phyloP scores from a whole-genome alignment of 495 filamentous ascomycete genomes.

The Annulohypoxylon moriforme region DNA sequence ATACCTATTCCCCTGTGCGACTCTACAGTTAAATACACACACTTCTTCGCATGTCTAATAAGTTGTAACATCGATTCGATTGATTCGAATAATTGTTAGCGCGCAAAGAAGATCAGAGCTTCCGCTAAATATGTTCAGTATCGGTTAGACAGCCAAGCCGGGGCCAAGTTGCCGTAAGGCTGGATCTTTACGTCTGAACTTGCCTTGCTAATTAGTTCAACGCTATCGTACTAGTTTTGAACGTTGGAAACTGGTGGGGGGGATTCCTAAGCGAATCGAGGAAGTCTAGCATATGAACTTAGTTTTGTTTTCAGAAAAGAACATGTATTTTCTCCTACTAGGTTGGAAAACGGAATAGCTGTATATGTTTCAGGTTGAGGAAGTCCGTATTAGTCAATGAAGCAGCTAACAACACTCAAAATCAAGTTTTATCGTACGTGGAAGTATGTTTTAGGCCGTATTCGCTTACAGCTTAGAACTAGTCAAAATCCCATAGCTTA shows the following conservation, averaged over 20 bases:
- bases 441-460: not conserved
- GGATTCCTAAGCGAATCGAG: not conserved
- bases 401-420: not conserved
- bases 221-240: not conserved
- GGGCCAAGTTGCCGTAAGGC: not conserved
- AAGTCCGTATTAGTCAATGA: not conserved
- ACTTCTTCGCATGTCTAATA: too few species aligned
- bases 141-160: constrained; percentile 2
- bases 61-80: not conserved
- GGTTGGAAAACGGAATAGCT: not conserved
- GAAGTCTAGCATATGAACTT: not conserved
- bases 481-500: not conserved
- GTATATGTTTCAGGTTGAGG: not conserved
- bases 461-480: not conserved
- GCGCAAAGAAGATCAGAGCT: not conserved
- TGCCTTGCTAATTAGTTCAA: not conserved
- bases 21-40: too few species aligned
- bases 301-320: not conserved
- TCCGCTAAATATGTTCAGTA: constrained; percentile 14
- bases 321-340: not conserved
- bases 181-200: not conserved
- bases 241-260: too few species aligned
- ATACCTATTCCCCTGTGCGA: too few species aligned
- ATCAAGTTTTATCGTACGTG: constrained; percentile 12
- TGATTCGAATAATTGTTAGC: not conserved